A percentile compares a stretch with the other conserved stretches of the same genome.
Conservation (phyloP, 2,329 filamentous ascomycete species). For the Mariannaea sp. region DNA sequence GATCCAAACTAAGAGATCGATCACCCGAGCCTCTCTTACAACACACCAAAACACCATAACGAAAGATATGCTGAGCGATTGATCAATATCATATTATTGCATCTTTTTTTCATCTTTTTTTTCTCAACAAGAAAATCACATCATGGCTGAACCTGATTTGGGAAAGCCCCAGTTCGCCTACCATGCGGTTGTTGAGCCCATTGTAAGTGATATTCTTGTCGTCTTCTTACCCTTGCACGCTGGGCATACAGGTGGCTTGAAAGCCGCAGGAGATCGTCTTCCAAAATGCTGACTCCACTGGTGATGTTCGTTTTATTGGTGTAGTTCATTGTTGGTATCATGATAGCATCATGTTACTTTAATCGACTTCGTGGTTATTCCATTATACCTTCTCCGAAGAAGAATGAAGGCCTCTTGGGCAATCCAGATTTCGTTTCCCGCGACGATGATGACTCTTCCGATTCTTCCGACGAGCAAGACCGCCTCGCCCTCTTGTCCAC, state of each 20-base stretch:
- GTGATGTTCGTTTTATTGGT: too few species aligned
- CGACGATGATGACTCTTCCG: constrained; percentile 15
- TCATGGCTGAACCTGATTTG: constrained; percentile 26
- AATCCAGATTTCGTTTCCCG: constrained; percentile 23
- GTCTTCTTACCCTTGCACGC: neutral
- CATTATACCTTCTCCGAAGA: constrained; percentile 29
- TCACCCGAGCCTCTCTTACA: too few species aligned
- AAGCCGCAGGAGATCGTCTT: too few species aligned
- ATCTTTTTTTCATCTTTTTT: too few species aligned
- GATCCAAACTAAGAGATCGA: too few species aligned
- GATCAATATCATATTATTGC: too few species aligned
- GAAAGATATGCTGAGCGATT: too few species aligned
- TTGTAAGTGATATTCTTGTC: constrained; percentile 26
- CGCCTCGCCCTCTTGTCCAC: constrained; percentile 14
- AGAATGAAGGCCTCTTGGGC: constrained; percentile 32
- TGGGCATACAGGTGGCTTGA: too few species aligned
- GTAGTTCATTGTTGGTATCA: constrained; percentile 37
- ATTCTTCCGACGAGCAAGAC: constrained; percentile 18
- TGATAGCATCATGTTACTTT: constrained; percentile 38
- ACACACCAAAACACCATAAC: too few species aligned
- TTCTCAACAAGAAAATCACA: too few species aligned
- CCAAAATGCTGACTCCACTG: too few species aligned
- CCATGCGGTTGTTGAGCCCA: constrained; percentile 36
- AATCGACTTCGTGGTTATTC: constrained; percentile 36
- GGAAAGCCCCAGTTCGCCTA: constrained; percentile 38